Conservation (phyloP, 352 stramenopile species). For the Phytopythium delawarense region DNA sequence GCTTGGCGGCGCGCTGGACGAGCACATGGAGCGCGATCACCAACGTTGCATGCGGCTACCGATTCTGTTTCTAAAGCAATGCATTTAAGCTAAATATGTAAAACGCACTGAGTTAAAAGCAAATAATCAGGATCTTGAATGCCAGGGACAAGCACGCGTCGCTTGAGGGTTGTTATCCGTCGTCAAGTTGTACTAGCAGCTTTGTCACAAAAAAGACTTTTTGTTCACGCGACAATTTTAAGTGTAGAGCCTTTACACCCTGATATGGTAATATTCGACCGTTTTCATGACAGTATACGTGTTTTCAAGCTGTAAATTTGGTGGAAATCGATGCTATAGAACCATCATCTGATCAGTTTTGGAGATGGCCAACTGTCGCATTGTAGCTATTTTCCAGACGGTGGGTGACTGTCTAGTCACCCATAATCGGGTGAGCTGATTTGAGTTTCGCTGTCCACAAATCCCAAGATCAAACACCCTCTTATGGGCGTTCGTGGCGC, state of each 20-base stretch:
- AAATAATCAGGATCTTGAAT: background rate
- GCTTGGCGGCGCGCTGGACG: background rate
- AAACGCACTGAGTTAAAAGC: background rate
- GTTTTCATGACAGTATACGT: background rate
- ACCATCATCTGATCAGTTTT: background rate
- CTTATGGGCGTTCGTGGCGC: background rate
- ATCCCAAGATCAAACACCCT: background rate
- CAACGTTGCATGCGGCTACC: background rate
- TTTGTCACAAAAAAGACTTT: slow-evolving; percentile 6
- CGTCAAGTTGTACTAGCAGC: background rate
- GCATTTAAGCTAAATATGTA: background rate
- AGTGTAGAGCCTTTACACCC: background rate
- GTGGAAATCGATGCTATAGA: background rate
- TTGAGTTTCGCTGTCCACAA: background rate
- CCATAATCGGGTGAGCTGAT: background rate
- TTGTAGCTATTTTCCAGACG: background rate
- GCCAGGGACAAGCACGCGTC: background rate
- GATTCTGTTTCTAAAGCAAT: background rate
- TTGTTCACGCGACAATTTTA: background rate
- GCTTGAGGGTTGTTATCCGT: background rate
- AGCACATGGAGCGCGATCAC: background rate
- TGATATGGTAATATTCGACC: background rate
- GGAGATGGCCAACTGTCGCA: background rate
- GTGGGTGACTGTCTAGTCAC: background rate
- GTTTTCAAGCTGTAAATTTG: background rate